phyloP scores from a whole-genome alignment of 2,329 filamentous ascomycete species.

The Didymella keratinophila region DNA sequence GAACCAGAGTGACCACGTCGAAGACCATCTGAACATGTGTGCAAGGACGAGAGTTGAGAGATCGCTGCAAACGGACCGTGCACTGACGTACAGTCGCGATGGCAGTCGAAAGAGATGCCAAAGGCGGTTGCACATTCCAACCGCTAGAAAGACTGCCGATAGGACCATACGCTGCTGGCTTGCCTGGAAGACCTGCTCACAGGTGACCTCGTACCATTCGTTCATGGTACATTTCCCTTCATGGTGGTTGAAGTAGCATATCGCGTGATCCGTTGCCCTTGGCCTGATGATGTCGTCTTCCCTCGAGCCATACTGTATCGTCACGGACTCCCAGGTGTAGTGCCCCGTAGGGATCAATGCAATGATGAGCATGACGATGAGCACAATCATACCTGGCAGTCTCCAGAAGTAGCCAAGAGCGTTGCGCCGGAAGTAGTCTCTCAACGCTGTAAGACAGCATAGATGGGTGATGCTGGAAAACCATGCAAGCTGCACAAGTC shows the following conservation, averaged over 20 bases:
- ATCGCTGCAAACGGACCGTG: conserved; percentile 5
- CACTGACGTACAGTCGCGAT: conserved; percentile 1
- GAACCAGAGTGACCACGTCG: neutral
- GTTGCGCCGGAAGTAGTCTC: conserved; percentile 3
- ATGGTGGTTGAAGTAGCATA: conserved; percentile 12
- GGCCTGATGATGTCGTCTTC: neutral
- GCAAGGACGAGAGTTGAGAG: neutral
- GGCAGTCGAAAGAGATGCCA: conserved; percentile 10
- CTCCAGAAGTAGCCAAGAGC: conserved; percentile 16
- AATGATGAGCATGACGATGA: conserved; percentile 16
- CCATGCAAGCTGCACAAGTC: conserved; percentile 25
- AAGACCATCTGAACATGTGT: conserved; percentile 1
- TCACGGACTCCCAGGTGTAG: conserved; percentile 14
- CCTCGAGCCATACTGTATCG: neutral
- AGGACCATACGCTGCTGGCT: conserved; percentile 15
- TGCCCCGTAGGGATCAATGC: conserved; percentile 20
- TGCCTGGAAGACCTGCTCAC: conserved; percentile 1
- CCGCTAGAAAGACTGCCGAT: conserved; percentile 6
- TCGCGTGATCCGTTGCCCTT: conserved; percentile 2
- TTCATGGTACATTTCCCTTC: neutral
- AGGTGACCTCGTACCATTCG: neutral
- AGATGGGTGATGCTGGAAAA: conserved; percentile 25
- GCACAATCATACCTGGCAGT: conserved; percentile 16
- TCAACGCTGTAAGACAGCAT: conserved; percentile 16
- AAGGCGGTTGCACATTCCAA: conserved; percentile 17